Evolutionary conservation across 176 grass and related monocot species (phyloP), one percentile per base, ranked within the genome.

Genomic region (Lolium rigidum): DNA sequence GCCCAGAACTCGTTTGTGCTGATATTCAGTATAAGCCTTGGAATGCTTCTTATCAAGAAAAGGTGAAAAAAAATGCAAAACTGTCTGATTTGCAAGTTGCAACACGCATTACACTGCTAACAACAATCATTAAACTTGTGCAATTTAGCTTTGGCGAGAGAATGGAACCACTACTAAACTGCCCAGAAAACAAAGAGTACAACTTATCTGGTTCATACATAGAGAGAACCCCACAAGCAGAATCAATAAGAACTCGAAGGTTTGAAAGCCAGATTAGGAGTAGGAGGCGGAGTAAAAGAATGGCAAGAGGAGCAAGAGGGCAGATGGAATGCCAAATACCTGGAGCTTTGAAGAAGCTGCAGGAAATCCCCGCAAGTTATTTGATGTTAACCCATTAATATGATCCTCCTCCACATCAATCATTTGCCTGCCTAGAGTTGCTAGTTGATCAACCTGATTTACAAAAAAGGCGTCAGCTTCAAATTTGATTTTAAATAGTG

Each of bases 321-420:
- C 73, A 83, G 22, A 85, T 47, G 20, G 5, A 14, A 37, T 41
- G n/a, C 65, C 52, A 18, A 54, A 84, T 91, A 97, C 92, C 87
- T 90, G 84, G 75, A 89, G 56, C 87, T 85, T 94, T 83, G 86
- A 88, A 59, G 86, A 78, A 72, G 66, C 60, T 39, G 79, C 77
- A 77, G 89, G 84, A 39, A 85, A 83, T 84, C 84, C 88, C 67
- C 31, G 80, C 12, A 47, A 74, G 52, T 58, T 87, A 50, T 94
- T 88, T 28, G 90, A 43, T 77, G 86, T 25, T 83, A 90, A 73
- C 24, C 84, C 86, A 46, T 97, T 91, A 28, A 93, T 70, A 14
- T 56, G 70, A 82, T 94, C 90, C 25, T 75, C 81, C 51, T 91
- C 82, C 84, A 80, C 57, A 67, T 89, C 87, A 83, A 51, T 60